Evolutionary conservation across 2,329 filamentous ascomycete genomes (phyloP).

Genomic region (Diaporthe australafricana): DNA sequence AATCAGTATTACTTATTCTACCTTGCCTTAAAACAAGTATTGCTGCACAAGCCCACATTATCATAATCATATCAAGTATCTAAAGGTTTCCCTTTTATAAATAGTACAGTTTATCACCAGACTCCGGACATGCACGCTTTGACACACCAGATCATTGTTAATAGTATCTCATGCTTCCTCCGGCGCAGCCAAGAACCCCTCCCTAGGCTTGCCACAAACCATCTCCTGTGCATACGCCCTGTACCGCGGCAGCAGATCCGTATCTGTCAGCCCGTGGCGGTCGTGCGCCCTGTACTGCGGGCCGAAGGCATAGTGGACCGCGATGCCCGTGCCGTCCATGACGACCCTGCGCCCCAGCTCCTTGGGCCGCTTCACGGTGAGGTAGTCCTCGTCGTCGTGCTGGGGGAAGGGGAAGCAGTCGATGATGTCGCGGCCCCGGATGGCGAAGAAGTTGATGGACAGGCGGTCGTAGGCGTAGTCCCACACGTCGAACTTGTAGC

Average conservation of each 20-base stretch:
- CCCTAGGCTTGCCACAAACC: constrained; percentile 51
- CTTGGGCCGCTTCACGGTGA: constrained; percentile 51
- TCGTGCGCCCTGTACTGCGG: constrained; percentile 48
- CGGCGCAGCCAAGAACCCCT: not conserved
- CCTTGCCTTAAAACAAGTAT: not conserved
- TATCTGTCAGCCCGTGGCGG: constrained; percentile 53
- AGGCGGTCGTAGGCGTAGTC: constrained; percentile 62
- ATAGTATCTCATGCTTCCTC: not conserved
- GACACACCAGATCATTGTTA: too few relatives aligned
- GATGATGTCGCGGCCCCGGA: constrained; percentile 64
- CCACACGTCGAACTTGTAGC: constrained; percentile 62
- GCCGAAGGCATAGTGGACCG: constrained; percentile 63
- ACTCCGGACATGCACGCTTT: not conserved
- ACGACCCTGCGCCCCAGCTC: constrained; percentile 55
- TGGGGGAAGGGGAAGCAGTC: constrained; percentile 57
- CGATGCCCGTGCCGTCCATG: constrained; percentile 65
- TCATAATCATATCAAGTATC: not conserved
- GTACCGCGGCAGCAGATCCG: constrained; percentile 66
- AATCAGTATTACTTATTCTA: too few relatives aligned
- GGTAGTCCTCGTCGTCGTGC: constrained; percentile 59
- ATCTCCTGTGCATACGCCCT: constrained; percentile 63
- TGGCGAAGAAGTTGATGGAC: constrained; percentile 65
- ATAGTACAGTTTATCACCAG: not conserved
- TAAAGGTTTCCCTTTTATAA: not conserved
- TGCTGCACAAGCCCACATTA: not conserved